Evolutionary conservation across 257 asterid species (phyloP).

Genomic region (Solanum rostratum): DNA sequence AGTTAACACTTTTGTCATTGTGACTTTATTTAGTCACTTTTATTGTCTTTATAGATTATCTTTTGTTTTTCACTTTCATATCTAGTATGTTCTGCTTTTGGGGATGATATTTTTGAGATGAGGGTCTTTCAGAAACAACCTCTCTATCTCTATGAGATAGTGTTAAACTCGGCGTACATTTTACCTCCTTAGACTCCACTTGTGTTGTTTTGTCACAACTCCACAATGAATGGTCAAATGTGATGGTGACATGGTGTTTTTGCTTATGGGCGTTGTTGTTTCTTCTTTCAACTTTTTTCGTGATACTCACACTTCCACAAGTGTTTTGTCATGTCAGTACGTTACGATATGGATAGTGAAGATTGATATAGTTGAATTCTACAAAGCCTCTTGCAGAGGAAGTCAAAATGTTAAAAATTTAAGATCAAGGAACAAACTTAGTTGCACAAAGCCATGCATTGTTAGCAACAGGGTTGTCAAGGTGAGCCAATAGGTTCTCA

Average conservation of each 20-base stretch:
- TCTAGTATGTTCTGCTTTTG: no score
- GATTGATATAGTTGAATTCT: background rate
- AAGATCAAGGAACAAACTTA: slow-evolving; percentile 62
- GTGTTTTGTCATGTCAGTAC: background rate
- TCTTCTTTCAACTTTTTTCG: background rate
- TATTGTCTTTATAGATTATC: no score
- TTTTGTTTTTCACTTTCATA: no score
- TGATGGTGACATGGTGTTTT: background rate
- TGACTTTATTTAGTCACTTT: no score
- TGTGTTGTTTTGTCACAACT: background rate
- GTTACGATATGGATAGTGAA: background rate
- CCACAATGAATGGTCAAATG: background rate
- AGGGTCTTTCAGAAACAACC: no score
- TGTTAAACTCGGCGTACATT: no score
- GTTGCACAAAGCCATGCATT: slow-evolving; percentile 80
- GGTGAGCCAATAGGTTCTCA: slow-evolving; percentile 66
- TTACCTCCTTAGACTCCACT: no score
- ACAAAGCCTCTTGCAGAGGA: background rate
- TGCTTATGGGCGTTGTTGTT: background rate
- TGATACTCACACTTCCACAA: background rate
- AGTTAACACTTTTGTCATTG: no score
- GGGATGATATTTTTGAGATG: no score
- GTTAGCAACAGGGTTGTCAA: slow-evolving; percentile 76
- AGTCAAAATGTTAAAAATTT: background rate
- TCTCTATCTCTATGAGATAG: no score